Evolutionary conservation across 108 stramenopile genomes (phyloP), one percentile per base, ranked within the genome.

Genomic region (Cyclotella sp.): DNA sequence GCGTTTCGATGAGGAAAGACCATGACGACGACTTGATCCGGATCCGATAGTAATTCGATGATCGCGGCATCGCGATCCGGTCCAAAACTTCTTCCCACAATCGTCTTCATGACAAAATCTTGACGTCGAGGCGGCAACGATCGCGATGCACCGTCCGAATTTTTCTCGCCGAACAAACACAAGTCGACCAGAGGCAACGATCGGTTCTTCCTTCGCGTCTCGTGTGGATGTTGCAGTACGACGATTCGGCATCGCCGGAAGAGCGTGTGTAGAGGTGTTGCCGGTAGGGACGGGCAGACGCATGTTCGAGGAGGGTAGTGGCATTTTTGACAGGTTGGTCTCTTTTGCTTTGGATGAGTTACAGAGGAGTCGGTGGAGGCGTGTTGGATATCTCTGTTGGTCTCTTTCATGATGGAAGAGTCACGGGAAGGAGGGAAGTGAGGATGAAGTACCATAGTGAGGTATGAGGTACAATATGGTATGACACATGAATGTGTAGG

Each of bases 211-310:
- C 86, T 76, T 59, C 81, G 75, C 10, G 70, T 21, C 72, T 94
- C 93, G 51, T 91, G 85, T 27, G 93, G 93, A 75, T 94, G 93
- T 42, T 94, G 93, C 53, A 94, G 57, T 0, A 94, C 77, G 10
- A 94, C 26, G 0, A 89, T 62, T 8, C 77, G 75, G 28, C 77
- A 81, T 65, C 61, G 29, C 0, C 59, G 19, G 27, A 94, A 82
- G n/a, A 26, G 16, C 3, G 63, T 0, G 21, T 29, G 42, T 2
- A 94, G 74, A 0, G 72, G 85, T 16, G 28, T 24, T 4, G 49
- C 40, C 9, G 92, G 92, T 0, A 90, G 72, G 0, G 87, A 74
- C 21, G 62, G 29, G 61, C 93, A 94, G 26, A 94, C 65, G 64
- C 93, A 94, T 18, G 89, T 84, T 45, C 65, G 64, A 39, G 73